These are phyloP conservation scores for Calonectria crousiana DNA, from an alignment of 2,329 filamentous ascomycete species.

Conservation along the genomic window DNA sequence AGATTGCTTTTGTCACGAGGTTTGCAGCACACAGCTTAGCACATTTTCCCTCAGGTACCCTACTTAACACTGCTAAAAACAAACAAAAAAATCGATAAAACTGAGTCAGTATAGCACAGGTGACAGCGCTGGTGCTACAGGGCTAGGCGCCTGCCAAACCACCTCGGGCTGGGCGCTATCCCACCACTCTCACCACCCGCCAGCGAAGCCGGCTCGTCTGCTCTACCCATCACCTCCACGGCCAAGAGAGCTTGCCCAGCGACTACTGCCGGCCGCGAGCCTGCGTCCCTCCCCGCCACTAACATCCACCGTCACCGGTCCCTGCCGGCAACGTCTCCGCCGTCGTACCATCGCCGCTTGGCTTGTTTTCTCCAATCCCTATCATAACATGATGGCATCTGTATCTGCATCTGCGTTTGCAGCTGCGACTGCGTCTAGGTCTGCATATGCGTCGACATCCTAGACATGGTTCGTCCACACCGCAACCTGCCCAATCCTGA, in stretches of 20 bases:
- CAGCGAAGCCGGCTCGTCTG: not conserved
- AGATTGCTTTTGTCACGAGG: constrained; percentile 14
- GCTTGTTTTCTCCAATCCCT: not conserved
- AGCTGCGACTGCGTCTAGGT: no score
- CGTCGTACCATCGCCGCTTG: not conserved
- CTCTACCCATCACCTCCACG: not conserved
- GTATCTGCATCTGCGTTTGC: not conserved
- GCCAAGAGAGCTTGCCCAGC: not conserved
- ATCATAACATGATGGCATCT: constrained; percentile 6
- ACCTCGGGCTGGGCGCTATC: not conserved
- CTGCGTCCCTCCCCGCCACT: constrained; percentile 1
- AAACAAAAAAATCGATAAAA: not conserved
- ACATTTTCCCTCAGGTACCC: not conserved
- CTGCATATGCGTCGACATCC: not conserved
- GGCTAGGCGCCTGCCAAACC: not conserved
- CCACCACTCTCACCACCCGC: not conserved
- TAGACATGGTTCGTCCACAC: not conserved
- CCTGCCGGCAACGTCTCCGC: not conserved
- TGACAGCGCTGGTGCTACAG: not conserved
- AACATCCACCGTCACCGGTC: constrained; percentile 2
- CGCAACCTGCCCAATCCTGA: not conserved
- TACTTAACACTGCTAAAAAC: not conserved
- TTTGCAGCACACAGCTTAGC: not conserved
- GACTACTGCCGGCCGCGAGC: constrained; percentile 6
- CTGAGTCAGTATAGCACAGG: constrained; percentile 1